Percentiles rank a stretch among this genome's conserved stretches.
Conservation (phyloP, 352 stramenopile genomes). For the Pythium sukuiense region DNA sequence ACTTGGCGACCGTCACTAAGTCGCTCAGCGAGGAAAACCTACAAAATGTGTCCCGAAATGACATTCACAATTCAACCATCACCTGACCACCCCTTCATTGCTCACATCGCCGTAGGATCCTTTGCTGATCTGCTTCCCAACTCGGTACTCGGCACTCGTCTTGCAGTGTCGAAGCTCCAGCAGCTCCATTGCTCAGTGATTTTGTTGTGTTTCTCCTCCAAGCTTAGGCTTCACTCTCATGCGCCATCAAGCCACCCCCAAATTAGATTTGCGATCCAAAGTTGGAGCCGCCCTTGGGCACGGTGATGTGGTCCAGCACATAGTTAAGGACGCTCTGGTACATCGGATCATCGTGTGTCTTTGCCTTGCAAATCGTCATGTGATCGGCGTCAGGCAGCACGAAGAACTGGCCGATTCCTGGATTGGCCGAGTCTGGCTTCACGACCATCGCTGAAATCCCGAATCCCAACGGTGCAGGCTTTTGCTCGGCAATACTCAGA, state of each 20-base stretch:
- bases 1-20: constrained; percentile 28
- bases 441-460: constrained; percentile 77
- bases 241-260: not conserved
- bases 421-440: constrained; percentile 71
- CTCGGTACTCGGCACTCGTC: constrained; percentile 27
- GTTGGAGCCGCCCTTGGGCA: not conserved
- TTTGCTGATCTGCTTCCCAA: constrained; percentile 44
- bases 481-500: constrained; percentile 69
- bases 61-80: not conserved
- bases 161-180: constrained; percentile 10
- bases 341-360: constrained; percentile 55
- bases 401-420: constrained; percentile 67
- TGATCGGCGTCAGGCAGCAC: constrained; percentile 64
- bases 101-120: constrained; percentile 59
- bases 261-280: not conserved
- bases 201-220: not conserved
- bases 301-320: constrained; percentile 13
- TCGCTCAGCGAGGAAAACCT: constrained; percentile 54
- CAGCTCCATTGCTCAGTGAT: not conserved
- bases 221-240: not conserved
- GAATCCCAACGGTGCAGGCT: constrained; percentile 59
- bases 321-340: constrained; percentile 44
- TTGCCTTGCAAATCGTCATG: constrained; percentile 89
- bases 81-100: not conserved
- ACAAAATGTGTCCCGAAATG: not conserved